Evolutionary conservation across 2,329 filamentous ascomycete species (phyloP).

Genomic region (Penicillium corylophilum): DNA sequence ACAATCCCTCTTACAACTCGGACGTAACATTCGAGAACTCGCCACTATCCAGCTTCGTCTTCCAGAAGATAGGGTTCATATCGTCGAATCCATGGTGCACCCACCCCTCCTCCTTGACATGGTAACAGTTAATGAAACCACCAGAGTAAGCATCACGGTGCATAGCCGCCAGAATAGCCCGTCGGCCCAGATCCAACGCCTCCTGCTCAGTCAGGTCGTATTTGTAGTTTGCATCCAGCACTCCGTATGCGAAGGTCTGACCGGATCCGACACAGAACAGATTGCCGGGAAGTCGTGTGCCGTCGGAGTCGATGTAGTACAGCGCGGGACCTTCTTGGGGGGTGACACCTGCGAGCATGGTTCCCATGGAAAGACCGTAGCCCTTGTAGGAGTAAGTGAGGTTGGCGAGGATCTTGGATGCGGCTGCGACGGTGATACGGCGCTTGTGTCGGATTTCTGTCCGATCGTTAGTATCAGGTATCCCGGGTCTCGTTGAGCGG

Average conservation of each 20-base stretch:
- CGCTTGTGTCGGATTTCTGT: constrained; percentile 92
- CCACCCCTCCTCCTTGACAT: constrained; percentile 98
- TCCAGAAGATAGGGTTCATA: constrained; percentile 99
- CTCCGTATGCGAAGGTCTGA: constrained; percentile 98
- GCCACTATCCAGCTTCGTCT: constrained; percentile 96
- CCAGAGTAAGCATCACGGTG: constrained; percentile 98
- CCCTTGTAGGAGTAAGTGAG: constrained; percentile 98
- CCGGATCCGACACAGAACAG: constrained; percentile 97
- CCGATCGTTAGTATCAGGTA: constrained; percentile 3
- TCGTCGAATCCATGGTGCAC: constrained; percentile 98
- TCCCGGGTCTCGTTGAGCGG: not conserved
- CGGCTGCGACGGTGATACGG: constrained; percentile 94
- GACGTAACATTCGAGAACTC: constrained; percentile 96
- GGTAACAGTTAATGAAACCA: constrained; percentile 97
- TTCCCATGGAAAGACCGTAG: constrained; percentile 98
- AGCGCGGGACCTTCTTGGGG: constrained; percentile 93
- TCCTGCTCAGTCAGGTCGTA: constrained; percentile 87
- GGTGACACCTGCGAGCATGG: constrained; percentile 88
- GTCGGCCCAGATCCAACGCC: constrained; percentile 82
- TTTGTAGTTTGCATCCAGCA: constrained; percentile 90
- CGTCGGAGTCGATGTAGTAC: constrained; percentile 98
- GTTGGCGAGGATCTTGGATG: constrained; percentile 98
- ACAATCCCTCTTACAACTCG: constrained; percentile 49
- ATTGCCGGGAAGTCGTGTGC: constrained; percentile 87
- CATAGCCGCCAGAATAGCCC: constrained; percentile 93